phyloP scores from a whole-genome alignment of 1,284 basidiomycete genomes.

The Fomitopsis betulina region DNA sequence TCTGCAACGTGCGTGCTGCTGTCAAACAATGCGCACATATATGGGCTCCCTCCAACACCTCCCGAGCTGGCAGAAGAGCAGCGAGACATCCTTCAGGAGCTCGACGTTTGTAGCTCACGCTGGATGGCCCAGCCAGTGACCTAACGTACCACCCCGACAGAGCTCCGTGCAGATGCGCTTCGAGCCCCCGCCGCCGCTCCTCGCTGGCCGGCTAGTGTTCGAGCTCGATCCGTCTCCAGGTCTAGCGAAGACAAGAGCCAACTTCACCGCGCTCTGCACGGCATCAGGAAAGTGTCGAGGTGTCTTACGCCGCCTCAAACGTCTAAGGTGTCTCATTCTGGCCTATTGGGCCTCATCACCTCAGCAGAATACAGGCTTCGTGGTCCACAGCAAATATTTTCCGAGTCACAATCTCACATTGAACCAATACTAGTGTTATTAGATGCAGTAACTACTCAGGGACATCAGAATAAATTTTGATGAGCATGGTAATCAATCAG shows the following conservation, averaged over 20 bases:
- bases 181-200: slow-evolving; percentile 30
- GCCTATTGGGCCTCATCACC: too few species aligned
- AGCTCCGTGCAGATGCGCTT: slow-evolving; percentile 31
- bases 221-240: slow-evolving; percentile 33
- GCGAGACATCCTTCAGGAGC: slow-evolving; percentile 34
- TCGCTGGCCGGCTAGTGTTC: slow-evolving; percentile 35
- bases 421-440: too few species aligned
- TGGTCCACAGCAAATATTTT: too few species aligned
- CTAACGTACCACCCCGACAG: slow-evolving; percentile 12
- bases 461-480: too few species aligned
- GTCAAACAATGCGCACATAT: slow-evolving; percentile 33
- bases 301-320: too few species aligned
- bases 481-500: too few species aligned
- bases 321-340: too few species aligned
- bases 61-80: slow-evolving; percentile 38
- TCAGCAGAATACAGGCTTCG: too few species aligned
- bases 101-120: slow-evolving; percentile 27
- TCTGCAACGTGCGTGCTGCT: slow-evolving; percentile 29
- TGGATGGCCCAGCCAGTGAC: background rate
- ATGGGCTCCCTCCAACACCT: slow-evolving; percentile 33
- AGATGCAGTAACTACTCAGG: too few species aligned
- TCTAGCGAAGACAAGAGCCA: slow-evolving; percentile 40
- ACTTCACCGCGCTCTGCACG: slow-evolving; percentile 45
- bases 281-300: too few species aligned
- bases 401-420: too few species aligned